A percentile compares a stretch with the other conserved stretches of the same genome.
phyloP scores from a whole-genome alignment of 2,329 filamentous ascomycete genomes.

The Didymella arachidicola region DNA sequence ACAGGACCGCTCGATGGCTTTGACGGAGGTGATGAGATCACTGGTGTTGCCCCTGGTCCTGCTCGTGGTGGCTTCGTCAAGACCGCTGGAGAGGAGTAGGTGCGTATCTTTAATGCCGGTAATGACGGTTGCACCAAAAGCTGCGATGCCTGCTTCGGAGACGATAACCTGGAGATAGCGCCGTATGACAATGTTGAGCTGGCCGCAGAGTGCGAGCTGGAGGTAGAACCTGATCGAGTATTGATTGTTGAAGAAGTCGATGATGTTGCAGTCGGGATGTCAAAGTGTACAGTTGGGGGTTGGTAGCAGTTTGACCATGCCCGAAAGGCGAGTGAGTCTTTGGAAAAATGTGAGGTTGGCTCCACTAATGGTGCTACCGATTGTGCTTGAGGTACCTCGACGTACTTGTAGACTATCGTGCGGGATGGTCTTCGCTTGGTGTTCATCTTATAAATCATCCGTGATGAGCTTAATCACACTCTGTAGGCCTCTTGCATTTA shows the following conservation, averaged over 20 bases:
- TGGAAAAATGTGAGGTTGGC: neutral
- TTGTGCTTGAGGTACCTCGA: neutral
- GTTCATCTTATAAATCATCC: neutral
- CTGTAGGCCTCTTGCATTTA: neutral
- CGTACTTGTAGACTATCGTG: neutral
- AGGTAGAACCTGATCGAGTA: neutral
- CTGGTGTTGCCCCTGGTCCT: neutral
- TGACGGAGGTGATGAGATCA: neutral
- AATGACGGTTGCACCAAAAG: neutral
- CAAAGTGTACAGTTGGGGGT: neutral
- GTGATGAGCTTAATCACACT: neutral
- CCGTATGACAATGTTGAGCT: neutral
- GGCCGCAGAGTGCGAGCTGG: neutral
- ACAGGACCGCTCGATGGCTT: neutral
- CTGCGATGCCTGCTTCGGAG: too few relatives aligned
- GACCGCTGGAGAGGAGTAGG: neutral
- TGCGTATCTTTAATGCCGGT: neutral
- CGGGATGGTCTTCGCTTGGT: neutral
- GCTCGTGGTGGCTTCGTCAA: neutral
- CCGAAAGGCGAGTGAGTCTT: neutral
- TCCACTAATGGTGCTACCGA: neutral
- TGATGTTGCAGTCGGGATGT: neutral
- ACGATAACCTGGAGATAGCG: neutral
- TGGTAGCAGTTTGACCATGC: neutral
- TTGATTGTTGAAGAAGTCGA: neutral